Conservation (phyloP, 139 green algal genomes). For the Chlamydomonas applanata region DNA sequence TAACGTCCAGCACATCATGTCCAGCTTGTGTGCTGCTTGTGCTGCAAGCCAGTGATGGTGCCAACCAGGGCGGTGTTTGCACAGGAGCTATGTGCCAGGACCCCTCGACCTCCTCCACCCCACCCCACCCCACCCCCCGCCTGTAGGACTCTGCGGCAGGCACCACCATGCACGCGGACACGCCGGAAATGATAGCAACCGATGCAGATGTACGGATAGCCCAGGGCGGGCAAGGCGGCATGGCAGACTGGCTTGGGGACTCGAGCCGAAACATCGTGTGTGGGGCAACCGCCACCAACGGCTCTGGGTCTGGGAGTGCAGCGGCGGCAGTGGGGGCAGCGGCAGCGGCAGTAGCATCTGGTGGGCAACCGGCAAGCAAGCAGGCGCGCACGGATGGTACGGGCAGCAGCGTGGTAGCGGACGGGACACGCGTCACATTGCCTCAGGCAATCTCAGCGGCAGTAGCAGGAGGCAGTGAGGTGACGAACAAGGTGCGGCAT, state of each 20-base stretch:
- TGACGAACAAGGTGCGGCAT: too few species aligned
- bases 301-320: background rate
- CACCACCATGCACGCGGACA: background rate
- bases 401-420: too few species aligned
- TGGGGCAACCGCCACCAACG: background rate
- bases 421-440: too few species aligned
- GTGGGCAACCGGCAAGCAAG: too few species aligned
- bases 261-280: background rate
- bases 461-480: too few species aligned
- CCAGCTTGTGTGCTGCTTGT: background rate
- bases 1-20: background rate
- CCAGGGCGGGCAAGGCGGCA: background rate
- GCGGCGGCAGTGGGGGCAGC: conserved; percentile 15
- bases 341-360: conserved; percentile 7
- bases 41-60: background rate
- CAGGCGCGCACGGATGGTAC: too few species aligned
- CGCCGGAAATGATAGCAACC: background rate
- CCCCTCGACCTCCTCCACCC: too few species aligned
- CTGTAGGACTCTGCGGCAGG: conserved; percentile 6
- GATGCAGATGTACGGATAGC: background rate
- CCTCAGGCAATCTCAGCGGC: too few species aligned
- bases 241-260: background rate
- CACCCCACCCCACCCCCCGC: background rate
- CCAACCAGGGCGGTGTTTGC: background rate
- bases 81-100: too few species aligned